phyloP scores from a whole-genome alignment of 768 basidiomycete genomes.

The Termitomyces sp. region DNA sequence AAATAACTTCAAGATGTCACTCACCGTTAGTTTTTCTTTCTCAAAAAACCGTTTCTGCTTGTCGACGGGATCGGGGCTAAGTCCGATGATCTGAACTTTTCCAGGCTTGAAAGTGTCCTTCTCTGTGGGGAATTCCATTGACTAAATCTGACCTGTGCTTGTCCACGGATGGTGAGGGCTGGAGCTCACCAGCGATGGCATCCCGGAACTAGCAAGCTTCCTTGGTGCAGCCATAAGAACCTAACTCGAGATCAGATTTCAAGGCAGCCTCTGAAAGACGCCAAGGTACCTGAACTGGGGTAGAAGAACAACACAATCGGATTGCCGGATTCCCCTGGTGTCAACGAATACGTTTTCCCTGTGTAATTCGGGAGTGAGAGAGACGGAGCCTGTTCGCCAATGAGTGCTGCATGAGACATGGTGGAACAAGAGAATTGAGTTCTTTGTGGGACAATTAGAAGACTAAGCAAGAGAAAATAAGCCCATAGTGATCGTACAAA shows the following conservation, averaged over 20 bases:
- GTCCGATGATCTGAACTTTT: slow-evolving; percentile 66
- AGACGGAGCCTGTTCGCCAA: slow-evolving; percentile 63
- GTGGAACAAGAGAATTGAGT: background rate
- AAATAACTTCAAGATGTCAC: slow-evolving; percentile 10
- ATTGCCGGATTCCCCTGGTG: slow-evolving; percentile 50
- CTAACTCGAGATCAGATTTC: slow-evolving; percentile 28
- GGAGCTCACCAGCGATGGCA: slow-evolving; percentile 57
- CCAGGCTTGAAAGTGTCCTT: slow-evolving; percentile 61
- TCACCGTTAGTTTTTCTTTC: slow-evolving; percentile 61
- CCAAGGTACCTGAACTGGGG: slow-evolving; percentile 55
- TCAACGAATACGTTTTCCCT: slow-evolving; percentile 58
- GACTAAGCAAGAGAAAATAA: background rate
- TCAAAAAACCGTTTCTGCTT: slow-evolving; percentile 77
- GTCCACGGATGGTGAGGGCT: background rate
- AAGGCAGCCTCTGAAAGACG: background rate
- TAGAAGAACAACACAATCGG: slow-evolving; percentile 81
- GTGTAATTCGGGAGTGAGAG: slow-evolving; percentile 64
- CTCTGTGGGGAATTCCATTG: slow-evolving; percentile 29
- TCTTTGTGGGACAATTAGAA: background rate
- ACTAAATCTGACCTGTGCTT: slow-evolving; percentile 1
- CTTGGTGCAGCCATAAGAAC: slow-evolving; percentile 75
- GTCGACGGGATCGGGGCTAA: slow-evolving; percentile 69
- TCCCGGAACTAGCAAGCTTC: slow-evolving; percentile 84
- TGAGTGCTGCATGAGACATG: slow-evolving; percentile 49
- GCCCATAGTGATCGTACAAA: background rate